A percentile compares a stretch with the other conserved stretches of the same genome.
These are phyloP conservation scores for Pseudonectria foliicola DNA, from an alignment of 2,329 filamentous ascomycete genomes.

Conservation along the genomic window DNA sequence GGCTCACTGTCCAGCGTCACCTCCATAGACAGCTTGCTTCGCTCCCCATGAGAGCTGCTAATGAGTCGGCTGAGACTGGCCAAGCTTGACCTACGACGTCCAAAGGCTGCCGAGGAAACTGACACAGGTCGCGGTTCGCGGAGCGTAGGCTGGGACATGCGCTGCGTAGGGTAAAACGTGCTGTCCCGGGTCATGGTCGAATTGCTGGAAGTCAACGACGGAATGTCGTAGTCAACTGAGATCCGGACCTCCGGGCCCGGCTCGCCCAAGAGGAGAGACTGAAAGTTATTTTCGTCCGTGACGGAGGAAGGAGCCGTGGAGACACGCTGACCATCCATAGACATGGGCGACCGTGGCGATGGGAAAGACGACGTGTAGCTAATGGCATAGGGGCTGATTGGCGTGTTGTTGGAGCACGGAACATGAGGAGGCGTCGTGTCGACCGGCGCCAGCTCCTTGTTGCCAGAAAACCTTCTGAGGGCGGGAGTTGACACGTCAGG, in stretches of 20 bases:
- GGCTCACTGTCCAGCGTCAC: slow-evolving; percentile 49
- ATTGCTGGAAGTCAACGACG: slow-evolving; percentile 66
- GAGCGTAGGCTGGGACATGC: slow-evolving; percentile 41
- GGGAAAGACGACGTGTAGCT: slow-evolving; percentile 59
- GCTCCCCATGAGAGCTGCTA: slow-evolving; percentile 65
- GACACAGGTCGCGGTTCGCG: slow-evolving; percentile 55
- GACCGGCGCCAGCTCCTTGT: slow-evolving; percentile 42
- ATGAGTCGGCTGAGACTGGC: slow-evolving; percentile 71
- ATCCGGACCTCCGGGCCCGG: slow-evolving; percentile 65
- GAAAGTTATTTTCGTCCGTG: slow-evolving; percentile 63
- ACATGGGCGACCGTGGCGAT: slow-evolving; percentile 62
- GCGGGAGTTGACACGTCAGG: slow-evolving; percentile 39
- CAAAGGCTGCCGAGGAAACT: slow-evolving; percentile 54
- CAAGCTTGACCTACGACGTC: slow-evolving; percentile 66
- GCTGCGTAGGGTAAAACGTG: slow-evolving; percentile 36
- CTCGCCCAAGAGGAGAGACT: slow-evolving; percentile 65
- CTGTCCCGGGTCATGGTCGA: slow-evolving; percentile 71
- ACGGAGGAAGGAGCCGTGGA: slow-evolving; percentile 70
- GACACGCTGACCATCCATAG: slow-evolving; percentile 64
- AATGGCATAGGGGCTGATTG: slow-evolving; percentile 59
- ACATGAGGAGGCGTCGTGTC: slow-evolving; percentile 42
- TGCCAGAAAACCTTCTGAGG: slow-evolving; percentile 32
- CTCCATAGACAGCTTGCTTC: slow-evolving; percentile 67
- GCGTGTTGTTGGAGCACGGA: slow-evolving; percentile 37
- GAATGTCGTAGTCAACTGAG: slow-evolving; percentile 63